Evolutionary conservation across 495 filamentous ascomycete genomes (phyloP).

Genomic region (Xylaria scruposa): DNA sequence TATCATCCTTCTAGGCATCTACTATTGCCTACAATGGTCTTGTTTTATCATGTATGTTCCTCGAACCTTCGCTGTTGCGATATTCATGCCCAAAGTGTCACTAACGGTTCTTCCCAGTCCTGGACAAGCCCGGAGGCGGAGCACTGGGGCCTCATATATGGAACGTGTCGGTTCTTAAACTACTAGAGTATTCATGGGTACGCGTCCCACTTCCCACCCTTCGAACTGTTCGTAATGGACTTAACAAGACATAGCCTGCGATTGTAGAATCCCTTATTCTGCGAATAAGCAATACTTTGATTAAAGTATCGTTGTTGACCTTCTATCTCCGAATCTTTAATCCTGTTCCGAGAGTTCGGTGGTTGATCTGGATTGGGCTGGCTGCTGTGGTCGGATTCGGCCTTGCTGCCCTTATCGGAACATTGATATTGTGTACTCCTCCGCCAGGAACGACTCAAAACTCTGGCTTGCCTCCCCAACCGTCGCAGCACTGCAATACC

Average conservation of each 20-base stretch:
- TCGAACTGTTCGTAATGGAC: background rate
- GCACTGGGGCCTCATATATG: constrained; percentile 30
- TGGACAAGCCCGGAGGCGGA: constrained; percentile 22
- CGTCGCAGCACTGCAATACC: constrained; percentile 15
- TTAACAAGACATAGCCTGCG: constrained; percentile 9
- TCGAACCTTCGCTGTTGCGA: too few species aligned
- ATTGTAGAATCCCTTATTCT: constrained; percentile 27
- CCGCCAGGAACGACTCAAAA: constrained; percentile 46
- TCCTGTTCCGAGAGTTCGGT: constrained; percentile 23
- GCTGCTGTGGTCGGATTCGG: constrained; percentile 23
- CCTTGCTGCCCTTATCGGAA: constrained; percentile 22
- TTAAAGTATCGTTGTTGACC: constrained; percentile 30
- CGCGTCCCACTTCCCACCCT: background rate
- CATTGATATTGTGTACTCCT: constrained; percentile 37
- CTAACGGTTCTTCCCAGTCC: constrained; percentile 19
- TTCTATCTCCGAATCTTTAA: constrained; percentile 30
- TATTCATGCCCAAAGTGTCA: background rate
- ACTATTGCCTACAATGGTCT: constrained; percentile 29
- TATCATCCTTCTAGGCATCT: constrained; percentile 20
- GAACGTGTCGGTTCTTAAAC: constrained; percentile 31
- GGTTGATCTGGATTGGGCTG: constrained; percentile 31
- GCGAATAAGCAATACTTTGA: constrained; percentile 26
- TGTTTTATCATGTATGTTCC: constrained; percentile 27
- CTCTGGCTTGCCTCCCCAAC: constrained; percentile 26
- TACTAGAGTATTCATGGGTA: constrained; percentile 25